A percentile compares a stretch with the other conserved stretches of the same genome.
Conservation (phyloP, 179 eudicot species). For the Pouteria campechiana region DNA sequence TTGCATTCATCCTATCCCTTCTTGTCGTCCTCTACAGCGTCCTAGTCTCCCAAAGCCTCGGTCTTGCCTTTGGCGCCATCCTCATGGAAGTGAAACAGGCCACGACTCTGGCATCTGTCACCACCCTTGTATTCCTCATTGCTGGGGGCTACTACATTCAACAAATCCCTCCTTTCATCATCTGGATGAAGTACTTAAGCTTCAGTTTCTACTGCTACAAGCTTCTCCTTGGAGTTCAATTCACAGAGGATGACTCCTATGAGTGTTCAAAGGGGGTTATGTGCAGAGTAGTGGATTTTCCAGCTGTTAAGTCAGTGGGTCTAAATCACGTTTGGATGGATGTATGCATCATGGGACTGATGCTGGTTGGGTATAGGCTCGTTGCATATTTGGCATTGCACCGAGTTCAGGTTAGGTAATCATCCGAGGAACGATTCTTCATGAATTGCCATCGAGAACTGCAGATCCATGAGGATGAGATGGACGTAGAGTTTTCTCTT, state of each 20-base stretch:
- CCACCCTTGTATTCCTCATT: constrained; percentile 81
- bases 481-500: constrained; percentile 9
- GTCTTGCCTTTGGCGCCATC: constrained; percentile 84
- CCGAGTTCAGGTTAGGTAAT: constrained; percentile 37
- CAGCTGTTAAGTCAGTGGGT: constrained; percentile 59
- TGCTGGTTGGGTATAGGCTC: constrained; percentile 76
- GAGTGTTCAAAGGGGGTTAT: constrained; percentile 61
- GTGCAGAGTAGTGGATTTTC: constrained; percentile 64
- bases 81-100: constrained; percentile 95
- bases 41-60: constrained; percentile 83
- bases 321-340: constrained; percentile 49
- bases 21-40: constrained; percentile 75
- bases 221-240: constrained; percentile 81
- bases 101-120: constrained; percentile 84
- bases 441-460: no score
- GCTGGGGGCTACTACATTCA: constrained; percentile 92
- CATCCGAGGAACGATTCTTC: not conserved
- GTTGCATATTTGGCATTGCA: constrained; percentile 75
- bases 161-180: constrained; percentile 85
- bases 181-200: constrained; percentile 90
- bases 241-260: constrained; percentile 47
- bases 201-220: constrained; percentile 89
- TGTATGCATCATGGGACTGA: constrained; percentile 52
- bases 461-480: not conserved
- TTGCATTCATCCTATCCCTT: constrained; percentile 62